A percentile compares a stretch with the other conserved stretches of the same genome.
phyloP scores from a whole-genome alignment of 2,329 filamentous ascomycete species.

The Colletotrichum lindemuthianum region DNA sequence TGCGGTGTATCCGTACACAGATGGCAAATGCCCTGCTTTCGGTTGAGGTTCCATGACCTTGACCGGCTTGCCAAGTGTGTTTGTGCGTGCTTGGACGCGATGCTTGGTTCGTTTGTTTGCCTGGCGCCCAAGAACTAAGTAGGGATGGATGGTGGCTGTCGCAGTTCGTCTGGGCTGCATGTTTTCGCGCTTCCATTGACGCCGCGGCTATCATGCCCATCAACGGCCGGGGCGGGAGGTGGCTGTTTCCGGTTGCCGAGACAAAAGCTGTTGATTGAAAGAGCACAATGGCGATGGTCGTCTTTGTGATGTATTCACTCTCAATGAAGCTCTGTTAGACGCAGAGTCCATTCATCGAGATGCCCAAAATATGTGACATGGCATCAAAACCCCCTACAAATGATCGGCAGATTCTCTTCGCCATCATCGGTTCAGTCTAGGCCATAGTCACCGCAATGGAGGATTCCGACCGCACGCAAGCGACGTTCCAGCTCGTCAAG shows the following conservation, averaged over 20 bases:
- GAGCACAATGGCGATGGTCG: slow-evolving; percentile 1
- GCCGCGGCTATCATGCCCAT: no score
- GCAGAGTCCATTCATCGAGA: slow-evolving; percentile 17
- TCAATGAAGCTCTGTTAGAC: background rate
- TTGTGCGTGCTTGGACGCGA: background rate
- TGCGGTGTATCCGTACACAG: background rate
- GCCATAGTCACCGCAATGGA: slow-evolving; percentile 5
- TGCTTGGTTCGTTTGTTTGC: slow-evolving; percentile 17
- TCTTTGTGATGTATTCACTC: slow-evolving; percentile 11
- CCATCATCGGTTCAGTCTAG: background rate
- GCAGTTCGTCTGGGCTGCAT: slow-evolving; percentile 6
- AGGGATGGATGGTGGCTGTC: slow-evolving; percentile 8
- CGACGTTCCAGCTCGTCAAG: slow-evolving; percentile 45
- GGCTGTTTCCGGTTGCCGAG: slow-evolving; percentile 24
- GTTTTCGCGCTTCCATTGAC: background rate
- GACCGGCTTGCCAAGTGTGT: background rate
- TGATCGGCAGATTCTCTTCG: background rate
- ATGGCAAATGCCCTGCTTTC: no score
- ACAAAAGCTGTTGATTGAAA: slow-evolving; percentile 13
- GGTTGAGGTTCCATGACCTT: no score
- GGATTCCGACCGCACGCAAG: slow-evolving; percentile 21
- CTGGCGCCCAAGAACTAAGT: background rate
- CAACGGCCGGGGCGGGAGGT: background rate
- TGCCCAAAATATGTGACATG: background rate
- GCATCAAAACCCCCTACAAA: no score